Percentiles rank a stretch among this genome's conserved stretches.
Evolutionary conservation across 768 basidiomycete species (phyloP).

Genomic region (Pulveroboletus sp.): DNA sequence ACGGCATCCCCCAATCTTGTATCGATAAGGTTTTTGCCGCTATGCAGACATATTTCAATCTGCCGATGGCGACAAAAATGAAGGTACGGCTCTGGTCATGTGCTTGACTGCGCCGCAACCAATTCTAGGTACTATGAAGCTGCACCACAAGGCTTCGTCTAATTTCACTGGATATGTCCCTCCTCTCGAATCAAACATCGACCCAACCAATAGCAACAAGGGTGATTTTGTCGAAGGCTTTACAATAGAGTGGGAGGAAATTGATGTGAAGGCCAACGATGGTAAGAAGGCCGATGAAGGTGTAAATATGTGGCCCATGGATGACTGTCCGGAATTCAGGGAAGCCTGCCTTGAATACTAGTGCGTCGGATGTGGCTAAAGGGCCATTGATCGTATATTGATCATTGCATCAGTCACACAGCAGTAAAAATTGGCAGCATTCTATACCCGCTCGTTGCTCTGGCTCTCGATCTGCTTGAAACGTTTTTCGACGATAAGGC

Average conservation of each 20-base stretch:
- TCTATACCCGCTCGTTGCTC: conserved; percentile 69
- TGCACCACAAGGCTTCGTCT: conserved; percentile 61
- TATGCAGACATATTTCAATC: conserved; percentile 64
- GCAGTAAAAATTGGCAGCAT: conserved; percentile 50
- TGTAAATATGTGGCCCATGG: conserved; percentile 76
- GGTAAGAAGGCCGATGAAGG: conserved; percentile 40
- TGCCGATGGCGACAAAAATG: conserved; percentile 63
- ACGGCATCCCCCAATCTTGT: conserved; percentile 58
- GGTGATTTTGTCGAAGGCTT: conserved; percentile 93
- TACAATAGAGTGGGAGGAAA: conserved; percentile 73
- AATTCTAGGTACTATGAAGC: conserved; percentile 35
- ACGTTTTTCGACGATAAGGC: conserved; percentile 70
- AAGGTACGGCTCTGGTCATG: conserved; percentile 41
- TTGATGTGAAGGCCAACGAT: conserved; percentile 25
- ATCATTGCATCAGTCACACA: conserved; percentile 45
- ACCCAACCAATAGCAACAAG: conserved; percentile 57
- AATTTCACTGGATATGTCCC: conserved; percentile 81
- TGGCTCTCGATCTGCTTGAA: conserved; percentile 59
- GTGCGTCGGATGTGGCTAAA: conserved; percentile 40
- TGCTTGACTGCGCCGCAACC: not conserved
- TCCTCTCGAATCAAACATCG: conserved; percentile 68
- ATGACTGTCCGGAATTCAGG: conserved; percentile 58
- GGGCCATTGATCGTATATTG: conserved; percentile 17
- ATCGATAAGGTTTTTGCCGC: conserved; percentile 45
- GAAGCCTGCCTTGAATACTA: conserved; percentile 62